Base-by-base conservation (phyloP, 1,284 basidiomycete genomes). In the Rhodotorula sp. region DNA sequence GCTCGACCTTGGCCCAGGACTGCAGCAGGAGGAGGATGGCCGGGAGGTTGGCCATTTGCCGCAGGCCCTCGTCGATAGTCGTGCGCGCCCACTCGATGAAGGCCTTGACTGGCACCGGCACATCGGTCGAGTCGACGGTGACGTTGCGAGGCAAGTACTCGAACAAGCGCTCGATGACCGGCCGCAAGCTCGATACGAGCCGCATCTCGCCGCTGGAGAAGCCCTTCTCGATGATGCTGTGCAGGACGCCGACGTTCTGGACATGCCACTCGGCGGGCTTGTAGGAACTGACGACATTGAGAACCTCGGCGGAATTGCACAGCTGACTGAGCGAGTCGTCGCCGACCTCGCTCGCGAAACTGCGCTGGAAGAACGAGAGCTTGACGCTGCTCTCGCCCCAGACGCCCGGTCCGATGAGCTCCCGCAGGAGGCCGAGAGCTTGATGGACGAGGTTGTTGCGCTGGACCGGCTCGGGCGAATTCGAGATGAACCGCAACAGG, bases 351-450 rank as follows among this genome's bases (percentile, higher is more conserved):
- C 84, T 86, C 76, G 71, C 66, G 61, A 97, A 85, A 1, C 89
- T 85, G 58, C 91, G 86, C 67, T 89, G 86, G 82, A 97, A 96
- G 81, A 89, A 96, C 64, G 89, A 87, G 57, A 98, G 83, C 76
- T 97, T 96, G 72, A 98, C 89, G 18, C 90, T 91, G 22, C 98
- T 93, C 78, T 95, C 93, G n/a, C 86, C 88, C 90, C 96, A 93
- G 24, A 93, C 93, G 62, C 86, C 87, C 1, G 90, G 87, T 3
- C 89, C 87, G 42, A 95, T 86, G 76, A 97, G 88, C 75, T 87
- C 85, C 78, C 90, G 88, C 69, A 99, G 84, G n/a, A 96, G 83
- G 8, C 85, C 82, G 62, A 97, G 84, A 0, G 93, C 92, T 70
- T 91, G 87, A 56, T 89, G 86, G 55, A 91, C 85, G 26, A 95